Evolutionary conservation across 2,329 filamentous ascomycete genomes (phyloP), one percentile per base, ranked within the genome.

Genomic region (Trichoderma afroharzianum): DNA sequence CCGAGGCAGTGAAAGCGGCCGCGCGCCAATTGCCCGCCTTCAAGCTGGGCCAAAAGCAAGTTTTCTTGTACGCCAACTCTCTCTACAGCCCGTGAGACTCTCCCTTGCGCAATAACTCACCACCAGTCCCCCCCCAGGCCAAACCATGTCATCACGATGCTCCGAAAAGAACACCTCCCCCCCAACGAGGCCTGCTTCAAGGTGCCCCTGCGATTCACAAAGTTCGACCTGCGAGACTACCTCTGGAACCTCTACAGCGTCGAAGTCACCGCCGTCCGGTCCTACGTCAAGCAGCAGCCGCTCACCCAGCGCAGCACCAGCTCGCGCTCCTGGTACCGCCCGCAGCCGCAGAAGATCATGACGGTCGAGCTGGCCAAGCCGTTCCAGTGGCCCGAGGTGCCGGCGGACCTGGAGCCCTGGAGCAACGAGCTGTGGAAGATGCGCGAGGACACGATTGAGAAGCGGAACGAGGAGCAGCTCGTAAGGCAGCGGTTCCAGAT

Each of bases 151-250:
- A 85, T 98, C 78, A 91, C 92, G 73, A 88, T 98, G 78, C 85
- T 97, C 77, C 92, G 86, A 76, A 92, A 90, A 72, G 88, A 90
- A 33, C 86, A 88, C 75, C 88, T 93, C 68, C 91, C 93, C 8
- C 90, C 95, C 24, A 92, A 90, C 80, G 94, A 93, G 80, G 96
- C 95, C 74, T 92, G 91, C 77, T 99, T 99, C 88, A 87, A 91
- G 78, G 95, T 98, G 36, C 96, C 96, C 12, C 88, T 98, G 76
- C 90, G 89, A 77, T 94, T 98, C 86, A 97, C 94, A 86, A 99
- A 99, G 84, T 91, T 98, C 82, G 96, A 99, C 81, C 85, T 99
- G 55, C 93, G 94, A 81, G 95, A 98, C 85, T 99, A 98, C 85
- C 91, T 99, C 73, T 93, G 89, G 84, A 91, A 97, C 81, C 88